Percentiles rank a stretch among this genome's conserved stretches.
Conservation (phyloP, 805 yeast genomes). For the Candida broadrunensis region DNA sequence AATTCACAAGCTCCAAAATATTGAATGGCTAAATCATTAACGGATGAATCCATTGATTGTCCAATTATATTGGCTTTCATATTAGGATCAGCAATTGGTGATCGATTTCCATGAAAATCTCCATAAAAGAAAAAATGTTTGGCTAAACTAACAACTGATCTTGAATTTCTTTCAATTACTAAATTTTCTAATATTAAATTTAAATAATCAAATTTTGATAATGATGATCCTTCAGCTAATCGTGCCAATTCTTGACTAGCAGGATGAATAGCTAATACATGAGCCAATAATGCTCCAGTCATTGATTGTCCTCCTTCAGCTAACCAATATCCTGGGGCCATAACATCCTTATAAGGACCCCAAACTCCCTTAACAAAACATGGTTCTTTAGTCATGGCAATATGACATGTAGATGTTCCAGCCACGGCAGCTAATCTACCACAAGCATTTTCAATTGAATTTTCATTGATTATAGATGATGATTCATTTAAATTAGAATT, state of each 20-base stretch:
- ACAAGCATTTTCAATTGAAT: constrained; percentile 55
- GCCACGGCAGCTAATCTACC: constrained; percentile 97
- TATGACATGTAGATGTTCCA: constrained; percentile 97
- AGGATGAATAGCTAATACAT: constrained; percentile 84
- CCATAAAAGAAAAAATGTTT: constrained; percentile 90
- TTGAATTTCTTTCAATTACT: constrained; percentile 50
- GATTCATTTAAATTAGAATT: constrained; percentile 47
- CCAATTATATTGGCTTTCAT: constrained; percentile 95
- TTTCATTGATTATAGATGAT: constrained; percentile 45
- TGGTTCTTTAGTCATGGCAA: constrained; percentile 79
- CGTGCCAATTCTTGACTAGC: constrained; percentile 72
- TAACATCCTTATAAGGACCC: constrained; percentile 96
- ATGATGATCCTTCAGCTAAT: constrained; percentile 63
- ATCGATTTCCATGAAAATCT: constrained; percentile 93
- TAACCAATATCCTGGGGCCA: constrained; percentile 88
- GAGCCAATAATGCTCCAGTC: constrained; percentile 91
- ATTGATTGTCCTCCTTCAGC: constrained; percentile 99
- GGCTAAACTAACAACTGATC: constrained; percentile 78
- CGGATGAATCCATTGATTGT: constrained; percentile 82
- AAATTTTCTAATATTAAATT: constrained; percentile 72
- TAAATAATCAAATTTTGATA: constrained; percentile 78
- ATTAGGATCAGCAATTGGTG: constrained; percentile 93
- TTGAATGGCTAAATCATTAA: constrained; percentile 79
- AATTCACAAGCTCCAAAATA: constrained; percentile 96
- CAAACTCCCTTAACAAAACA: constrained; percentile 95